Conservation (phyloP, 768 basidiomycete species). For the Mrakia gelida region DNA sequence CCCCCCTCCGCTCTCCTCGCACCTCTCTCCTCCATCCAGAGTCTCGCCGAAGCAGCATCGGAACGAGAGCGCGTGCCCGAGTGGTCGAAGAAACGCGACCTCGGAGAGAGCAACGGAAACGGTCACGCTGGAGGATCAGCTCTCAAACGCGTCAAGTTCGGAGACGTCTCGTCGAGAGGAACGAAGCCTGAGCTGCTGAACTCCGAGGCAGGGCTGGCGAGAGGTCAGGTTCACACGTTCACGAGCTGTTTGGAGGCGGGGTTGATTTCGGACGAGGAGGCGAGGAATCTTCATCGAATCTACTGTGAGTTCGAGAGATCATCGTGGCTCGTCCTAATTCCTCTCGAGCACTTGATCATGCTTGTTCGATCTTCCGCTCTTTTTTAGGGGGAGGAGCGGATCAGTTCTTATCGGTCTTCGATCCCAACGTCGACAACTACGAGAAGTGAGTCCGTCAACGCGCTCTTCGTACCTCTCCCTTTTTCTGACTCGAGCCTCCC, state of each 20-base stretch:
- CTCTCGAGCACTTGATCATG: neutral
- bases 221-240: neutral
- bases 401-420: constrained; percentile 20
- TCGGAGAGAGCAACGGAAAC: neutral
- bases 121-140: neutral
- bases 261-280: constrained; percentile 15
- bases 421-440: neutral
- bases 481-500: neutral
- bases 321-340: neutral
- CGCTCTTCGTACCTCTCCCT: neutral
- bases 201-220: neutral
- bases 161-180: neutral
- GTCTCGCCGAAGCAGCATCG: neutral
- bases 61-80: neutral
- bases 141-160: constrained; percentile 13
- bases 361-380: too few species aligned
- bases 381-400: constrained; percentile 15
- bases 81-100: neutral
- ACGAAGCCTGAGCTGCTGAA: neutral
- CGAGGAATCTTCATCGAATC: neutral
- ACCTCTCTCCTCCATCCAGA: constrained; percentile 16
- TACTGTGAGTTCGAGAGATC: neutral
- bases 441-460: neutral
- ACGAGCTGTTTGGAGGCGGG: neutral
- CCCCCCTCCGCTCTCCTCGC: constrained; percentile 9